A percentile compares a stretch with the other conserved stretches of the same genome.
phyloP scores from a whole-genome alignment of 78 protist species.

The Salpingoeca rosetta region DNA sequence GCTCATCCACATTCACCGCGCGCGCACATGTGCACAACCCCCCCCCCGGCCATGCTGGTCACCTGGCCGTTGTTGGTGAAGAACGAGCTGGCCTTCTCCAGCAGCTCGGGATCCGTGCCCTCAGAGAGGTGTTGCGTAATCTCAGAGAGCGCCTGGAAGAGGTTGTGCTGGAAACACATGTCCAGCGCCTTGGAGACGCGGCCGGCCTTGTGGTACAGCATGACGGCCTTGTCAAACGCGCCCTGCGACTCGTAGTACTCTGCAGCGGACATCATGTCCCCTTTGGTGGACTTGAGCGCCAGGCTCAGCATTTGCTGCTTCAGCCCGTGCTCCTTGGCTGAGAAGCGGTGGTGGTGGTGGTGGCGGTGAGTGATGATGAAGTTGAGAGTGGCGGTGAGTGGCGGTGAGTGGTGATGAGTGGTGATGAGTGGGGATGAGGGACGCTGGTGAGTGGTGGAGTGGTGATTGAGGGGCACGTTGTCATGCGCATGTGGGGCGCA shows the following conservation, averaged over 20 bases:
- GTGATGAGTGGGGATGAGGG: no score
- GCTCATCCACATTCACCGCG: no score
- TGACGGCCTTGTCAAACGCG: conserved; percentile 29
- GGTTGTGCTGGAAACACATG: conserved; percentile 46
- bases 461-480: no score
- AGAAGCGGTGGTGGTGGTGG: no score
- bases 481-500: no score
- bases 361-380: no score
- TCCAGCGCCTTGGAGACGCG: conserved; percentile 41
- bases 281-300: conserved; percentile 27
- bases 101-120: conserved; percentile 38
- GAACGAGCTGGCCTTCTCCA: conserved; percentile 32
- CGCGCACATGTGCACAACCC: no score
- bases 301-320: conserved; percentile 29
- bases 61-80: conserved; percentile 32
- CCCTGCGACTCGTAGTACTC: not conserved
- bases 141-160: conserved; percentile 32
- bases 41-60: no score
- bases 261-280: conserved; percentile 17
- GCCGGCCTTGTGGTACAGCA: conserved; percentile 65
- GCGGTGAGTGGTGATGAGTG: no score
- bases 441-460: no score
- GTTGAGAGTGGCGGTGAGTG: no score
- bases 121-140: conserved; percentile 37
- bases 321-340: conserved; percentile 36